Evolutionary conservation across 257 asterid genomes (phyloP).

Genomic region (Plectranthus barbatus): DNA sequence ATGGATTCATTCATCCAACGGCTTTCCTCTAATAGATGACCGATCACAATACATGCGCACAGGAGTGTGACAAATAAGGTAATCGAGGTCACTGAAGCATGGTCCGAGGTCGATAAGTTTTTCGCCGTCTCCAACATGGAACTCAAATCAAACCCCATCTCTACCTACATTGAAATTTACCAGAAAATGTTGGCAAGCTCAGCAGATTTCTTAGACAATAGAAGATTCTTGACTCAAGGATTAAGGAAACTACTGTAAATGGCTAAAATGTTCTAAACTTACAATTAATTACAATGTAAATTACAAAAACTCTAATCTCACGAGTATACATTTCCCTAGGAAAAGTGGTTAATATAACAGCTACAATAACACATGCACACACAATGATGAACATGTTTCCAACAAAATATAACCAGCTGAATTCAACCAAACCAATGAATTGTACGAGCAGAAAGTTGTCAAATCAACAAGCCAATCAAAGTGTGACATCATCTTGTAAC

Average conservation of each 20-base stretch:
- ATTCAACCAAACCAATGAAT: slow-evolving; percentile 2
- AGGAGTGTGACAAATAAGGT: slow-evolving; percentile 47
- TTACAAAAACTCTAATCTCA: not conserved
- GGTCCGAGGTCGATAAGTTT: slow-evolving; percentile 36
- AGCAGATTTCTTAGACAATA: not conserved
- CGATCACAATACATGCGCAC: slow-evolving; percentile 51
- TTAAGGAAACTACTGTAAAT: not conserved
- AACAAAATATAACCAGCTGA: not conserved
- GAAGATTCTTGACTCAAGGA: not conserved
- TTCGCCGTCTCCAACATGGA: slow-evolving; percentile 11
- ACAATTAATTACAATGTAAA: slow-evolving; percentile 2
- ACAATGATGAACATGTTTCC: not conserved
- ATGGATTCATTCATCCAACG: slow-evolving; percentile 59
- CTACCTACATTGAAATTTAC: not conserved
- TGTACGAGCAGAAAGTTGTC: not conserved
- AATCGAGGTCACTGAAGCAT: slow-evolving; percentile 43
- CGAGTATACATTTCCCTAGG: not conserved
- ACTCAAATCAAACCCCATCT: slow-evolving; percentile 25
- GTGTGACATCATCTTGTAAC: not conserved
- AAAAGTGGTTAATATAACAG: not conserved
- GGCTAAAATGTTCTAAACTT: not conserved
- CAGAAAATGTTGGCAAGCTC: slow-evolving; percentile 4
- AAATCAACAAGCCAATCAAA: not conserved
- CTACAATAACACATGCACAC: not conserved
- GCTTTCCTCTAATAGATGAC: slow-evolving; percentile 52